A percentile compares a stretch with the other conserved stretches of the same genome.
These are phyloP conservation scores for Penicillium sp. DNA, from an alignment of 2,329 filamentous ascomycete genomes.

Conservation along the genomic window DNA sequence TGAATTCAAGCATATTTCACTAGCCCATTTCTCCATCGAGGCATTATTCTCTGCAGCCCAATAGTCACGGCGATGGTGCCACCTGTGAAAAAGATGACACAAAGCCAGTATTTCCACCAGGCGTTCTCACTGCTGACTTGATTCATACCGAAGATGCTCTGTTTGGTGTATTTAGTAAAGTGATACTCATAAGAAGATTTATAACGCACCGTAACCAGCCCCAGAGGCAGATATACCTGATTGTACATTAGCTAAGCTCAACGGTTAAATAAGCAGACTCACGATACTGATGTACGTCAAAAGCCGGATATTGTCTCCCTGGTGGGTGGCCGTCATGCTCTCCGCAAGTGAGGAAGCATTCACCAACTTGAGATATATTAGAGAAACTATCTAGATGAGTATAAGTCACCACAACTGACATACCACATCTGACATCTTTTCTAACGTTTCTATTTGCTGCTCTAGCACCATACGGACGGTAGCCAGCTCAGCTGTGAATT, in stretches of 20 bases:
- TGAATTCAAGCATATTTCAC: neutral
- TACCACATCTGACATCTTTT: neutral
- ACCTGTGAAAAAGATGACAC: neutral
- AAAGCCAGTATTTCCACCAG: neutral
- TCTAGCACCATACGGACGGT: neutral
- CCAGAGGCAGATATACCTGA: neutral
- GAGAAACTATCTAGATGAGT: neutral
- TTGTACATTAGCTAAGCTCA: neutral
- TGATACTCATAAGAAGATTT: neutral
- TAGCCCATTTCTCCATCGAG: neutral
- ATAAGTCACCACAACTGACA: accelerated
- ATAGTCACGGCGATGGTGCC: neutral
- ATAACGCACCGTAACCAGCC: neutral
- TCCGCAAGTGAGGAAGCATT: slow-evolving; percentile 13
- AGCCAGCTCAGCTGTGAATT: slow-evolving; percentile 1
- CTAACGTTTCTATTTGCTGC: neutral
- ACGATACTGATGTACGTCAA: neutral
- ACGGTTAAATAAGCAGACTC: neutral
- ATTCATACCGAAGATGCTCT: neutral
- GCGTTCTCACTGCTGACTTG: neutral
- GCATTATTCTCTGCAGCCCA: neutral
- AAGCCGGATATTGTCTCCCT: slow-evolving; percentile 15
- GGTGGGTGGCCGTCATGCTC: slow-evolving; percentile 13
- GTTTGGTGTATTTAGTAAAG: neutral
- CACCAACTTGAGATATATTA: slow-evolving; percentile 9